A percentile compares a stretch with the other conserved stretches of the same genome.
Evolutionary conservation across 208 protist genomes (phyloP).

Genomic region (Trypanosoma melophagium): DNA sequence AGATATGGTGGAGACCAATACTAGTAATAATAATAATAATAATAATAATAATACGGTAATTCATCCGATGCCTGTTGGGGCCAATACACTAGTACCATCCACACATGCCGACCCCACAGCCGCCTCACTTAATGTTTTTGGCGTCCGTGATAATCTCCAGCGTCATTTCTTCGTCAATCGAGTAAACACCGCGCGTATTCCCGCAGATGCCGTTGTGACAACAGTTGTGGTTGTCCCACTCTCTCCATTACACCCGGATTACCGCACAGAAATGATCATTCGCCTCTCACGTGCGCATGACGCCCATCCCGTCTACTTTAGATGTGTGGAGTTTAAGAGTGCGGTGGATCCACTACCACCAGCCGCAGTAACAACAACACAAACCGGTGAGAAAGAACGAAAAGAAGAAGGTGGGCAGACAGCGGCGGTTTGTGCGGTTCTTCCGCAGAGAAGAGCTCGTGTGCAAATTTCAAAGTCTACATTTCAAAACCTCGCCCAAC

Average conservation of each 20-base stretch:
- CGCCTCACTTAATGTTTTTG: neutral
- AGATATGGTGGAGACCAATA: neutral
- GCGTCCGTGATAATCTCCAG: slow-evolving; percentile 9
- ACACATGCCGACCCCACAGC: neutral
- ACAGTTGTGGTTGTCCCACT: slow-evolving; percentile 30
- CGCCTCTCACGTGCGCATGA: slow-evolving; percentile 18
- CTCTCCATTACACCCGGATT: slow-evolving; percentile 20
- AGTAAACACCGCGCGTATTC: slow-evolving; percentile 22
- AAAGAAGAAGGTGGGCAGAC: too few relatives aligned
- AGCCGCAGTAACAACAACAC: too few relatives aligned
- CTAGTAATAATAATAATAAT: neutral
- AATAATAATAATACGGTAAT: neutral
- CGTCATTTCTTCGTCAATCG: slow-evolving; percentile 31
- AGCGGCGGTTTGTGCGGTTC: too few relatives aligned
- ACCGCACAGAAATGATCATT: slow-evolving; percentile 30
- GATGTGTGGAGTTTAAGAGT: slow-evolving; percentile 27
- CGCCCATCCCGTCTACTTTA: slow-evolving; percentile 28
- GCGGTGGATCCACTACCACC: neutral
- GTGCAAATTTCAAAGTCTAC: slow-evolving; percentile 19
- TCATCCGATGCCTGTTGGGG: too few relatives aligned
- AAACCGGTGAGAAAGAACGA: too few relatives aligned
- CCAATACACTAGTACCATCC: neutral
- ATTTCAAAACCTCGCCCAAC: slow-evolving; percentile 28
- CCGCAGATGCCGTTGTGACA: slow-evolving; percentile 24
- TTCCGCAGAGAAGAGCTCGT: neutral